These are phyloP conservation scores for Pleurotus djamor DNA, from an alignment of 768 basidiomycete species.

Conservation along the genomic window DNA sequence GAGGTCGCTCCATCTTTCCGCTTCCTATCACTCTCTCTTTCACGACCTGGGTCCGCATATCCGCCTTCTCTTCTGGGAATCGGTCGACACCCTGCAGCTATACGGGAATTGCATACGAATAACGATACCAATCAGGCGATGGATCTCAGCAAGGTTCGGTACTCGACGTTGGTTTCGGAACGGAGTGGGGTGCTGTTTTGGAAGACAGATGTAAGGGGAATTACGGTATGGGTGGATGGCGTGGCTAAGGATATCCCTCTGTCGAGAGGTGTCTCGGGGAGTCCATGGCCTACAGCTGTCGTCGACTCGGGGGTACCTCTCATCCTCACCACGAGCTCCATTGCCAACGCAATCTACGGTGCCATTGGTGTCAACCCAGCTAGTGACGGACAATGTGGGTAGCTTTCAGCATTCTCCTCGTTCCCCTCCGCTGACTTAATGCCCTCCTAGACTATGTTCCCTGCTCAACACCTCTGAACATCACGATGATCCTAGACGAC, in stretches of 20 bases:
- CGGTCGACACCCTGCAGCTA: conserved; percentile 55
- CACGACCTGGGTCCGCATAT: conserved; percentile 59
- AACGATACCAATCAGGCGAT: conserved; percentile 23
- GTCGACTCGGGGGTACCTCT: conserved; percentile 70
- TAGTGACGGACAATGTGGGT: conserved; percentile 63
- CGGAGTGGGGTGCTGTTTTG: conserved; percentile 50
- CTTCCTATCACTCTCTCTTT: conserved; percentile 67
- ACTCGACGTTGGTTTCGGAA: conserved; percentile 43
- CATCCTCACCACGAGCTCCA: conserved; percentile 55
- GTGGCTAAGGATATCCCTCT: conserved; percentile 35
- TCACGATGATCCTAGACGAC: conserved; percentile 64
- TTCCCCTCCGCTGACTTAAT: not conserved
- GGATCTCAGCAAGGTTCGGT: conserved; percentile 50
- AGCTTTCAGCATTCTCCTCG: not conserved
- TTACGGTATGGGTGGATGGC: conserved; percentile 61
- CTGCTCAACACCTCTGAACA: conserved; percentile 68
- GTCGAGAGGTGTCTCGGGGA: conserved; percentile 34
- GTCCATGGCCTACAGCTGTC: conserved; percentile 57
- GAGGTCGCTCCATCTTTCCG: conserved; percentile 51
- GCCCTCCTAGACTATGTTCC: conserved; percentile 63
- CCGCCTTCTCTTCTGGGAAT: conserved; percentile 66
- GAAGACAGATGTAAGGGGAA: conserved; percentile 55
- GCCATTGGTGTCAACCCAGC: conserved; percentile 62
- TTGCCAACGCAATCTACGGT: conserved; percentile 80
- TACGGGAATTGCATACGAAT: conserved; percentile 17